Percentiles rank a stretch among this genome's conserved stretches.
phyloP scores from a whole-genome alignment of 345 rosid species.

The Cardiospermum halicacabum region DNA sequence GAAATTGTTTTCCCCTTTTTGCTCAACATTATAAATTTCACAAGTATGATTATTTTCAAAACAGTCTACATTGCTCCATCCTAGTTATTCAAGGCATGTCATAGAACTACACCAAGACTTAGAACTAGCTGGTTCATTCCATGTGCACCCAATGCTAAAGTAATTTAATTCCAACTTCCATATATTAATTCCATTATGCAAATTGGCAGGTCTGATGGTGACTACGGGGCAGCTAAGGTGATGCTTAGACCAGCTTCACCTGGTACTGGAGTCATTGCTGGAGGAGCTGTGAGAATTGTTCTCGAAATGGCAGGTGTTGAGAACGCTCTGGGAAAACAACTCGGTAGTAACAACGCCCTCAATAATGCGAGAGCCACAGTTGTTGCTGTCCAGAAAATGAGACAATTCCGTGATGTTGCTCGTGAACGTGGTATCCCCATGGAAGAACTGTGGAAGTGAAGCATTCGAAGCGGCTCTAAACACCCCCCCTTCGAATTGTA shows the following conservation, averaged over 20 bases:
- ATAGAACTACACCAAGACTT: neutral
- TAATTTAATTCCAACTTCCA: neutral
- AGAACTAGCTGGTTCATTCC: too few species aligned
- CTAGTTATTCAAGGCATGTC: neutral
- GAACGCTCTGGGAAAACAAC: constrained; percentile 81
- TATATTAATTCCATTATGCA: neutral
- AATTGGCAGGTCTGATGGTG: constrained; percentile 65
- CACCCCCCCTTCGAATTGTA: too few species aligned
- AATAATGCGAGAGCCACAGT: constrained; percentile 91
- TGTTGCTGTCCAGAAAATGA: constrained; percentile 77
- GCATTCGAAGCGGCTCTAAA: neutral
- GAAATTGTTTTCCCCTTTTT: neutral
- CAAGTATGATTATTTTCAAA: neutral
- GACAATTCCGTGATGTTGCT: constrained; percentile 78
- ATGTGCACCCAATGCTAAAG: neutral
- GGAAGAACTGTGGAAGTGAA: constrained; percentile 87
- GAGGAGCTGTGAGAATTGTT: constrained; percentile 87
- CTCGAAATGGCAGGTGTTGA: constrained; percentile 93
- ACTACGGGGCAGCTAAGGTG: constrained; percentile 85
- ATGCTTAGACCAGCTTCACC: constrained; percentile 95
- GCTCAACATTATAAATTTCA: neutral
- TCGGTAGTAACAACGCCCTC: constrained; percentile 74
- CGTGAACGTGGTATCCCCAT: constrained; percentile 84
- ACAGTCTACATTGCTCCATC: neutral
- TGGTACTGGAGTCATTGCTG: constrained; percentile 92